Conservation (phyloP, 371 early-diverging fungal genomes). For the Mucor lusitanicus region DNA sequence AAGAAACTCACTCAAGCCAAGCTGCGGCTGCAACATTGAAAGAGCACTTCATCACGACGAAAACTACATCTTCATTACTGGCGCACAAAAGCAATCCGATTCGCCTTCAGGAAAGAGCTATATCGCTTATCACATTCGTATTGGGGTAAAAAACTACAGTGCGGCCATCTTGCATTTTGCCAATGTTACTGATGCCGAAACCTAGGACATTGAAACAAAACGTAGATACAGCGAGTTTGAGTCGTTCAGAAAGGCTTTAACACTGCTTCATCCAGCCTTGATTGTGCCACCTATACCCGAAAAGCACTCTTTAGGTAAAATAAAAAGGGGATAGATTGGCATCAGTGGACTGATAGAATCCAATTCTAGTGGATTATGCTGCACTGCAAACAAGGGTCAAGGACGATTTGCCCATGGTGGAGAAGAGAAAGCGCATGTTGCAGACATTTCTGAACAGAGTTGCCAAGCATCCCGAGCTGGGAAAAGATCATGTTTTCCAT, state of each 20-base stretch:
- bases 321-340: not conserved
- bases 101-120: slow-evolving; percentile 41
- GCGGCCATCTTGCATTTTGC: not conserved
- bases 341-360: not conserved
- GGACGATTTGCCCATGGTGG: slow-evolving; percentile 87
- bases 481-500: slow-evolving; percentile 89
- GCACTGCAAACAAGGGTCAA: slow-evolving; percentile 79
- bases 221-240: slow-evolving; percentile 94
- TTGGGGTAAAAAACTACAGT: slow-evolving; percentile 46
- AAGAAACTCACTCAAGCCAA: slow-evolving; percentile 20
- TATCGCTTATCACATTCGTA: slow-evolving; percentile 59
- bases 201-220: slow-evolving; percentile 8
- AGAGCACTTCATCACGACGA: slow-evolving; percentile 32
- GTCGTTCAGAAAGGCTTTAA: slow-evolving; percentile 74
- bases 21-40: slow-evolving; percentile 38
- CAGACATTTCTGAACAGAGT: slow-evolving; percentile 91
- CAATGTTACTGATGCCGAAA: not conserved
- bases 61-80: slow-evolving; percentile 38
- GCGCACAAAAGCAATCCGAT: slow-evolving; percentile 48
- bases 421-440: slow-evolving; percentile 91
- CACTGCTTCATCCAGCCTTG: slow-evolving; percentile 76
- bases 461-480: slow-evolving; percentile 83
- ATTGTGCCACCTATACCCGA: slow-evolving; percentile 94
- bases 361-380: slow-evolving; percentile 78
- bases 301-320: slow-evolving; percentile 13